These are phyloP conservation scores for Dactylellina haptotyla DNA, from an alignment of 2,329 filamentous ascomycete genomes.

Conservation along the genomic window DNA sequence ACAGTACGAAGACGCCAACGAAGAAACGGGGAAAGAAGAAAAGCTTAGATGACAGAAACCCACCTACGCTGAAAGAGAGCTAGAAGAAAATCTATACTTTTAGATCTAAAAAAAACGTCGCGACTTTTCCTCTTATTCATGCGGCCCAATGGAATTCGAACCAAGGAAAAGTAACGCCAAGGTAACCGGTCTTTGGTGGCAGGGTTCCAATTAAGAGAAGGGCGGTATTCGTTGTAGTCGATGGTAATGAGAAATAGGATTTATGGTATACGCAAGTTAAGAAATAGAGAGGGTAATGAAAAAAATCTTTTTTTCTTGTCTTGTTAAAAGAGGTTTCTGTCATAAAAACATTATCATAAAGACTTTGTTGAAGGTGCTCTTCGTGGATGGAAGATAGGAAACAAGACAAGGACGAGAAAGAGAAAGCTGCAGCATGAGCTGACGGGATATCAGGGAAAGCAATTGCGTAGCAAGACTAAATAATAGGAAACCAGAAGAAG, in stretches of 20 bases:
- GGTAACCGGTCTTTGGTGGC: no score
- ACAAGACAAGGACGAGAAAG: background rate
- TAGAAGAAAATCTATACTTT: no score
- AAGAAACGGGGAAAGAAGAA: no score
- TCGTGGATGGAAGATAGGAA: background rate
- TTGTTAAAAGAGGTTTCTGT: background rate
- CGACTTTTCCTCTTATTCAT: no score
- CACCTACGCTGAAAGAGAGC: no score
- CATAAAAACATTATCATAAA: background rate
- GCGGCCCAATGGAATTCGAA: no score
- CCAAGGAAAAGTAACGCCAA: no score
- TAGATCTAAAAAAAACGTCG: no score
- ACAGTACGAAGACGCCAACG: no score
- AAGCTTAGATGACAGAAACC: no score
- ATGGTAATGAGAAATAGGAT: background rate
- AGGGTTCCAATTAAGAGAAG: no score
- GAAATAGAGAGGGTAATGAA: background rate
- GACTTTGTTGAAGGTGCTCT: background rate
- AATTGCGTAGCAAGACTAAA: background rate
- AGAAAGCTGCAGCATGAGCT: background rate
- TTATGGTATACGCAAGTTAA: background rate
- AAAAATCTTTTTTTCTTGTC: background rate
- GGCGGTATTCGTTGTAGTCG: no score
- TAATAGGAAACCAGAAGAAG: background rate
- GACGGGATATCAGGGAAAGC: constrained; percentile 10